These are phyloP conservation scores for Artemisia tridentata DNA, from an alignment of 129 eudicot species.

Conservation along the genomic window DNA sequence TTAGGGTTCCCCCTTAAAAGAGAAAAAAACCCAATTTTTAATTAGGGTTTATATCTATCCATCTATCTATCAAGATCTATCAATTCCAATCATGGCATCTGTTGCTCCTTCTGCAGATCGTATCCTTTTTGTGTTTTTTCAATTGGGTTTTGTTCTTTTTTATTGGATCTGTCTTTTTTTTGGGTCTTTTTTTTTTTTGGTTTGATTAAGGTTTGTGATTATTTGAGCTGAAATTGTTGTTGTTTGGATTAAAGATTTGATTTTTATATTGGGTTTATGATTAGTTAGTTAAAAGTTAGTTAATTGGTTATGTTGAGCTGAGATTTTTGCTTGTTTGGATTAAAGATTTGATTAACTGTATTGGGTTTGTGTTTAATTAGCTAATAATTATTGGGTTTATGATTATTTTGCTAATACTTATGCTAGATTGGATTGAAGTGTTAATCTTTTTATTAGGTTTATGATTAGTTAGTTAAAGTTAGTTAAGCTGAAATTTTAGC, in stretches of 20 bases:
- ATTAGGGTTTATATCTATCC: conserved; percentile 24
- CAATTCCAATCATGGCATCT: conserved; percentile 49
- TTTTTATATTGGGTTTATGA: background rate
- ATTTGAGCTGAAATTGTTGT: no score
- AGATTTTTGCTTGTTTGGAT: no score
- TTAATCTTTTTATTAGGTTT: no score
- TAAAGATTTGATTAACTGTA: no score
- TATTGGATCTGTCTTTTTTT: conserved; percentile 3
- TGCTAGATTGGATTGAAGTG: no score
- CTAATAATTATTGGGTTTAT: no score
- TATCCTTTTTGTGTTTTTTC: conserved; percentile 40
- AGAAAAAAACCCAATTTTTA: conserved; percentile 21
- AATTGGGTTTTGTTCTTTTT: background rate
- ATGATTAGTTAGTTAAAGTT: no score
- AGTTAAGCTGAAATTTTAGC: no score
- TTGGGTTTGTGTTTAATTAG: no score
- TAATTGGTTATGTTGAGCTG: no score
- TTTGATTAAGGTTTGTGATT: background rate
- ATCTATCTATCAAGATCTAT: conserved; percentile 11
- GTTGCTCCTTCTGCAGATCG: conserved; percentile 73
- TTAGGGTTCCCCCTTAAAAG: conserved; percentile 30
- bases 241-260: background rate
- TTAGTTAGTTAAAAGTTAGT: no score
- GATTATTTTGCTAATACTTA: no score
- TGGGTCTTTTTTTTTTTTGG: background rate